Percentiles rank a stretch among this genome's conserved stretches.
Conservation (phyloP, 2,329 filamentous ascomycete species). For the Mycosphaerella sp. region DNA sequence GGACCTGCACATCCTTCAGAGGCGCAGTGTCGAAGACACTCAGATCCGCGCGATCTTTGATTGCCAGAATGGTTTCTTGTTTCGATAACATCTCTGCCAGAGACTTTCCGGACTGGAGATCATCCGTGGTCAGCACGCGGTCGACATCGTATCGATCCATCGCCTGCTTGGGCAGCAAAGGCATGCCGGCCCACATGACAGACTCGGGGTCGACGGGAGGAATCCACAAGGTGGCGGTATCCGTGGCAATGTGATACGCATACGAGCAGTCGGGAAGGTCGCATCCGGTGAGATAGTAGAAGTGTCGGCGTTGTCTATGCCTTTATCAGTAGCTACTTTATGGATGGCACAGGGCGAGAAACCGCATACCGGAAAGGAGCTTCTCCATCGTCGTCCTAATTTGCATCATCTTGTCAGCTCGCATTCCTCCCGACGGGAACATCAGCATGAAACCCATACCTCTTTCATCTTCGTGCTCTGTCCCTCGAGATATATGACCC, state of each 20-base stretch:
- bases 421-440: neutral
- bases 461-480: slow-evolving; percentile 75
- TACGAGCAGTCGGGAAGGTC: slow-evolving; percentile 73
- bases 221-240: slow-evolving; percentile 80
- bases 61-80: slow-evolving; percentile 56
- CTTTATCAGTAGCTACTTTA: neutral
- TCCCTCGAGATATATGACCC: slow-evolving; percentile 81
- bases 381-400: slow-evolving; percentile 70
- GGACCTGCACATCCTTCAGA: slow-evolving; percentile 60
- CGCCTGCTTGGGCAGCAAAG: slow-evolving; percentile 69
- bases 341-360: slow-evolving; percentile 35
- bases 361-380: slow-evolving; percentile 54
- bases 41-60: slow-evolving; percentile 61
- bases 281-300: slow-evolving; percentile 91
- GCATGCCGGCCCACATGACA: slow-evolving; percentile 95
- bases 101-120: slow-evolving; percentile 68
- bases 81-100: slow-evolving; percentile 42
- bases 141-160: slow-evolving; percentile 55
- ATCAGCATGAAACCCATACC: slow-evolving; percentile 25
- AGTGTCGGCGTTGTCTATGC: slow-evolving; percentile 53
- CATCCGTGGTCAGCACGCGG: slow-evolving; percentile 45
- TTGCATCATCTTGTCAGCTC: neutral
- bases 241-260: slow-evolving; percentile 70
- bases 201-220: slow-evolving; percentile 80
- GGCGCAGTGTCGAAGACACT: slow-evolving; percentile 47